phyloP scores from a whole-genome alignment of 257 asterid species.

The Jaltomata sinuosa region DNA sequence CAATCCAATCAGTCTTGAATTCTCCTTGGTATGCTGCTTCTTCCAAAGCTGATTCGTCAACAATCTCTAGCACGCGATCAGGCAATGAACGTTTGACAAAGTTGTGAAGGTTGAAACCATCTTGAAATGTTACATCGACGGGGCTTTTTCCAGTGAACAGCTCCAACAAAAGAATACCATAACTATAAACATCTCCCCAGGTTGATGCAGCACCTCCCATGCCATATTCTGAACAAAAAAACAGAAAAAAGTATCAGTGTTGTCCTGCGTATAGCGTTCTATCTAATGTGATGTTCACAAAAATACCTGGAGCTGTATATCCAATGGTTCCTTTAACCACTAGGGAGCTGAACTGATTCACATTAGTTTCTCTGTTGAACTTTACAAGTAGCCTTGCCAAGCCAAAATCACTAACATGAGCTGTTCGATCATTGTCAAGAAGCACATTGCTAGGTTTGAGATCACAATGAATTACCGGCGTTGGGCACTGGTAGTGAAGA shows the following conservation, averaged over 20 bases:
- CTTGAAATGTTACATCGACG: not conserved
- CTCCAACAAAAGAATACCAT: not conserved
- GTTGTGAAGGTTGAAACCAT: not conserved
- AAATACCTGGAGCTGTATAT: conserved; percentile 44
- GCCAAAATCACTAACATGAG: conserved; percentile 50
- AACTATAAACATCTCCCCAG: not conserved
- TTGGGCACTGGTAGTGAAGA: conserved; percentile 31
- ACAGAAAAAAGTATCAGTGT: not conserved
- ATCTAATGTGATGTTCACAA: not conserved
- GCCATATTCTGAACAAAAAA: not conserved
- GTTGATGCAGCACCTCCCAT: not conserved
- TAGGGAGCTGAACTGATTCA: conserved; percentile 25
- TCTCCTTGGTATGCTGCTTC: not conserved
- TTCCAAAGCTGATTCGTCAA: not conserved
- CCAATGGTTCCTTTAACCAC: conserved; percentile 36
- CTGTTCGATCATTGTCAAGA: conserved; percentile 27
- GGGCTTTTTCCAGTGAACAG: not conserved
- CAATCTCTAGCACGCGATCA: not conserved
- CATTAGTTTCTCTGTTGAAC: not conserved
- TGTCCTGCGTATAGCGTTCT: not conserved
- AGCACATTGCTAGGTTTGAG: conserved; percentile 45
- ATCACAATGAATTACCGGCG: conserved; percentile 34
- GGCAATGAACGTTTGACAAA: not conserved
- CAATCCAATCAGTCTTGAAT: not conserved
- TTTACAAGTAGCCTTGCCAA: conserved; percentile 24